Percentiles rank a stretch among this genome's conserved stretches.
Conservation (phyloP, 441 rosid genomes). For the Capsella rubella region DNA sequence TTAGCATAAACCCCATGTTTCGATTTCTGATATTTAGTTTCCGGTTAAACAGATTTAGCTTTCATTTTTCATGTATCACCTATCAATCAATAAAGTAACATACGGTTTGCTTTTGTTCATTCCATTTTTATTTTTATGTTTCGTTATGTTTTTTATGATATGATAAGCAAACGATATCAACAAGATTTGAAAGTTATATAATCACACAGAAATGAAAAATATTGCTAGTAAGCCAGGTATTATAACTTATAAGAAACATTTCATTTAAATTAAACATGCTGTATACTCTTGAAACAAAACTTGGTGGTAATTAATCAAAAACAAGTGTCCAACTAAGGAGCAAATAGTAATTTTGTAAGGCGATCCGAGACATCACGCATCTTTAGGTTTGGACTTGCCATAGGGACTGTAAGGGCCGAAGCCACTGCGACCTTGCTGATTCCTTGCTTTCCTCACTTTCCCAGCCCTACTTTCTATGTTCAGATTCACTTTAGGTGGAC, state of each 20-base stretch:
- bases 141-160: no score
- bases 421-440: conserved; percentile 62
- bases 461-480: conserved; percentile 87
- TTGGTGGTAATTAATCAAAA: conserved; percentile 1
- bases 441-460: conserved; percentile 70
- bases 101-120: not conserved
- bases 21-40: not conserved
- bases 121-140: not conserved
- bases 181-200: not conserved
- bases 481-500: conserved; percentile 90
- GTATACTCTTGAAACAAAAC: conserved; percentile 18
- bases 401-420: conserved; percentile 81
- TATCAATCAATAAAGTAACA: not conserved
- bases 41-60: conserved; percentile 4
- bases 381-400: conserved; percentile 66
- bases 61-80: not conserved
- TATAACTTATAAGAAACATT: not conserved
- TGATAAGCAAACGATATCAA: conserved; percentile 1
- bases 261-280: not conserved
- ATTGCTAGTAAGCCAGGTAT: conserved; percentile 9
- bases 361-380: conserved; percentile 48
- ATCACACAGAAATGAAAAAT: not conserved
- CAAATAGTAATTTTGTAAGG: not conserved
- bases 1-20: not conserved
- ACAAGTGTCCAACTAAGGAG: not conserved